Evolutionary conservation across 331 rosid species (phyloP).

Genomic region (Cucumis variabilis): DNA sequence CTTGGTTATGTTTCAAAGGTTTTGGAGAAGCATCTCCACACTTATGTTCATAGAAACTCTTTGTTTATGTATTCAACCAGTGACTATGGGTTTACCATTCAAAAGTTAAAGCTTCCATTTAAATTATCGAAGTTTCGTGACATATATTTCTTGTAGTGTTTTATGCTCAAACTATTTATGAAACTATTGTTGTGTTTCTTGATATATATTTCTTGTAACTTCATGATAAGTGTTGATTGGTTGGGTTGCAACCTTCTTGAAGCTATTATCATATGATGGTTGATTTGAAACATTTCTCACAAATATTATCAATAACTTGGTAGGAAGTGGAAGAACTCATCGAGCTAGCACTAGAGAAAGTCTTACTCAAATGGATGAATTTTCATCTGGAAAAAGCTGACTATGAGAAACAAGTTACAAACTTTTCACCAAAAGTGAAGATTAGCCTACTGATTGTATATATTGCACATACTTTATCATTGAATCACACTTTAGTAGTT

Average conservation of each 20-base stretch:
- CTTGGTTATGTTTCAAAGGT: no score
- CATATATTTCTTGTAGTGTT: no score
- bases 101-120: no score
- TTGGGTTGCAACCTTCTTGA: not conserved
- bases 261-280: not conserved
- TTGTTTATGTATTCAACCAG: no score
- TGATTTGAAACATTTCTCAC: slow-evolving; percentile 13
- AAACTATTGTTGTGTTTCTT: no score
- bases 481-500: not conserved
- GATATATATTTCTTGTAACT: no score
- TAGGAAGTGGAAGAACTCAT: slow-evolving; percentile 99
- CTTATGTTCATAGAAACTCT: no score
- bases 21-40: no score
- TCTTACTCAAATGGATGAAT: slow-evolving; percentile 98
- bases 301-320: slow-evolving; percentile 24
- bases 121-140: no score
- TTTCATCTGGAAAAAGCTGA: slow-evolving; percentile 95
- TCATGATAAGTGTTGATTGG: not conserved
- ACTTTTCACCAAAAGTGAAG: slow-evolving; percentile 95
- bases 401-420: slow-evolving; percentile 91
- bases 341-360: slow-evolving; percentile 91
- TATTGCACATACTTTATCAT: not conserved
- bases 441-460: slow-evolving; percentile 41
- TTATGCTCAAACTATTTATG: no score
- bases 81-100: no score